Evolutionary conservation across 108 stramenopile genomes (phyloP).

Genomic region (Poteriospumella lacustris): DNA sequence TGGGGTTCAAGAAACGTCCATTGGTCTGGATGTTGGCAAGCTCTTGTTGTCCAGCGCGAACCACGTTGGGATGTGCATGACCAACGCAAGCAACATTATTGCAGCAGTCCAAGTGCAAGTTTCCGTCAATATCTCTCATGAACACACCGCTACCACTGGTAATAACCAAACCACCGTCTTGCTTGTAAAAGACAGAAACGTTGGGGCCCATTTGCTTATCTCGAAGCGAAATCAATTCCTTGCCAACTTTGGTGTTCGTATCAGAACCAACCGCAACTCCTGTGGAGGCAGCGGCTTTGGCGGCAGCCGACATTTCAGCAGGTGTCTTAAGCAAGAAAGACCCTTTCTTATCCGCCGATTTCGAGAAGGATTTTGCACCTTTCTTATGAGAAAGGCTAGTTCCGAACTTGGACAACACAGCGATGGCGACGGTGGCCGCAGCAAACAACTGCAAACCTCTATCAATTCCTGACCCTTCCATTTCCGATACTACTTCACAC

Average conservation of each 20-base stretch:
- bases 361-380: too few species aligned
- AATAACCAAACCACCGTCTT: conserved; percentile 32
- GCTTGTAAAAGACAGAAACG: conserved; percentile 34
- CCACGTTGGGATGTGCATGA: conserved; percentile 30
- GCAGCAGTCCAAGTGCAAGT: conserved; percentile 30
- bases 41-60: conserved; percentile 25
- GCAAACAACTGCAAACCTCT: too few species aligned
- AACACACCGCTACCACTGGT: conserved; percentile 4
- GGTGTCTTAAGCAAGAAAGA: not conserved
- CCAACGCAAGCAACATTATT: conserved; percentile 34
- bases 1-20: conserved; percentile 31
- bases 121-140: conserved; percentile 26
- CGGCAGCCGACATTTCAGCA: not conserved
- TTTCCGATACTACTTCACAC: too few species aligned
- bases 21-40: conserved; percentile 33
- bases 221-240: not conserved
- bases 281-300: not conserved
- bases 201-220: conserved; percentile 27
- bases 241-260: not conserved
- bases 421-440: too few species aligned
- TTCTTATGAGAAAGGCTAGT: too few species aligned
- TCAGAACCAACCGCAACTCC: not conserved
- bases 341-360: too few species aligned
- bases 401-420: too few species aligned
- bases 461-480: too few species aligned